Percentiles rank a stretch among this genome's conserved stretches.
Evolutionary conservation across 2,329 filamentous ascomycete species (phyloP).

Genomic region (Tolypocladium nubicola): DNA sequence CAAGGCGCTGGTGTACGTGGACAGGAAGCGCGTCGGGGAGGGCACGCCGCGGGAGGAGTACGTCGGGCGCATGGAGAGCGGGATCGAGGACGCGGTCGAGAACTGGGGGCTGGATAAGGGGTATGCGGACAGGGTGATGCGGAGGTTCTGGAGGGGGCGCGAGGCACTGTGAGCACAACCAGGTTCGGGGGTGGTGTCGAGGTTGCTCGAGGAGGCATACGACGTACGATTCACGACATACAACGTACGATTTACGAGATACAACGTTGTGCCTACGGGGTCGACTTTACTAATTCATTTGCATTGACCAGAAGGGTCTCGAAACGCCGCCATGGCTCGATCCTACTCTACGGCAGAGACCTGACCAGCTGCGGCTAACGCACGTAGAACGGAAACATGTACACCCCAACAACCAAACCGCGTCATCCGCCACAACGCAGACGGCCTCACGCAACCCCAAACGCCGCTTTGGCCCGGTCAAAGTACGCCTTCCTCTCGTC

Average conservation of each 20-base stretch:
- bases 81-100: slow-evolving; percentile 45
- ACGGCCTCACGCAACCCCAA: slow-evolving; percentile 18
- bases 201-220: background rate
- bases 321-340: background rate
- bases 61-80: slow-evolving; percentile 51
- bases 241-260: background rate
- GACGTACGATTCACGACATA: background rate
- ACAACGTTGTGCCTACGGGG: background rate
- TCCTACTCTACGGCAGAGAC: background rate
- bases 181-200: background rate
- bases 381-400: background rate
- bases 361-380: background rate
- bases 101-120: slow-evolving; percentile 39
- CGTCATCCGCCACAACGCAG: background rate
- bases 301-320: background rate
- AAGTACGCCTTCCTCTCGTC: slow-evolving; percentile 29
- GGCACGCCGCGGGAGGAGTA: slow-evolving; percentile 45
- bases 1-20: slow-evolving; percentile 49
- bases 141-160: slow-evolving; percentile 25
- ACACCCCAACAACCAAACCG: background rate
- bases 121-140: slow-evolving; percentile 46
- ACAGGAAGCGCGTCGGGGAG: slow-evolving; percentile 28
- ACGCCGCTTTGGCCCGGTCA: slow-evolving; percentile 34
- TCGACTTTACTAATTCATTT: background rate
- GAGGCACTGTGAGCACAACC: slow-evolving; percentile 1